Evolutionary conservation across 345 rosid species (phyloP), one percentile per base, ranked within the genome.

Genomic region (Salix udensis): DNA sequence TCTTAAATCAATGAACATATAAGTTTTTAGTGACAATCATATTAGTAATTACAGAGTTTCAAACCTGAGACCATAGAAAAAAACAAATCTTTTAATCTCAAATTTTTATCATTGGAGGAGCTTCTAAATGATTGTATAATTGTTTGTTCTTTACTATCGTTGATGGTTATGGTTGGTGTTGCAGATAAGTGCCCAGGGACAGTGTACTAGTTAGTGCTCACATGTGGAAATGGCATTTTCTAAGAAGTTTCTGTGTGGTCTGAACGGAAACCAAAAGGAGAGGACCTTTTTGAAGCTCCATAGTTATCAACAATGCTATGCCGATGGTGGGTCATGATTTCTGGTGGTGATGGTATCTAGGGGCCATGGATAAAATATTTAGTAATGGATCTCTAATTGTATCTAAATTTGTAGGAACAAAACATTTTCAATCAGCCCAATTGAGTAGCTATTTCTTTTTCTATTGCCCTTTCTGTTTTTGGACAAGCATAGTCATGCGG

Each of bases 401-500:
- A 23, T 55, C n/a, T 42, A 42, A 42, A 42, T 42, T 55, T 8
- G 62, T 8, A 7, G 8, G 11, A 4, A 10, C 14, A 23, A 9
- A 3, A 21, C 14, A n/a, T 58, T n/a, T n/a, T 23, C 15, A 55
- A 55, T 9, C 61, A 21, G 61, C 13, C 10, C 24, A 21, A 8
- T 42, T 42, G 46, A 11, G 46, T 42, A 11, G 46, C 8, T 53
- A 21, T 53, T 53, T 55, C 62, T 9, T 8, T 55, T 58, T 24
- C 28, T n/a, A 3, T 1, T 65, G 76, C 70, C 19, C 48, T 24
- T 78, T 53, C 70, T 37, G 26, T 9, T 72, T 74, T 26, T 62
- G 83, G 81, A 76, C 71, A 71, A 81, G 68, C 72, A 73, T 70
- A 21, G 26, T 62, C 69, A 71, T 66, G 79, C 61, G 74, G n/a